Base-by-base conservation (phyloP, 164 flowering plant species). In the Piper longum region DNA sequence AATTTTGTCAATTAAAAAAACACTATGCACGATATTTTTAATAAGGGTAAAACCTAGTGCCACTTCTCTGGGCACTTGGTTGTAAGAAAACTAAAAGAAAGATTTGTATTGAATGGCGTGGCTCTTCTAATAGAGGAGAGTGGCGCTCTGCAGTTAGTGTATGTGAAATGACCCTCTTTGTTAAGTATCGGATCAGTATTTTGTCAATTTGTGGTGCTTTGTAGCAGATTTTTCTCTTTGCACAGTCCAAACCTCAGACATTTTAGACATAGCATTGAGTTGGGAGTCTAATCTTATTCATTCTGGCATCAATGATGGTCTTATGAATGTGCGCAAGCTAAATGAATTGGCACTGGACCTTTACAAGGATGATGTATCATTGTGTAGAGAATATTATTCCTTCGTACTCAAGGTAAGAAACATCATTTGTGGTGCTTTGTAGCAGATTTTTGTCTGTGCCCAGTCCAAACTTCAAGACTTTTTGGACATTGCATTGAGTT, bases 201-300 rank as follows among this genome's bases (percentile, higher is more conserved):
- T 64, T 58, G 41, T 58, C 8, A 12, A 55, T 66, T 19, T 19
- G 59, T 16, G 43, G 17, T 45, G 5, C 73, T 26, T 26, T 26
- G 36, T 0, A 26, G 77, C 88, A 93, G 97, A 72, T 82, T 80
- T 71, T 75, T 90, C 42, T 78, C 84, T 48, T 74, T 77, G 63
- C 97, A 96, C 65, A 95, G 63, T 57, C 95, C 96, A 19, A 91
- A 91, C 65, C 84, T 85, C 60, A 76, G 79, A 39, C 16, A 77
- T 51, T 87, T 79, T 64, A 75, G 71, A 71, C 78, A 65, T 17
- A 86, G 96, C 75, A 90, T 93, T 43, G 93, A 88, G 67, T 71
- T 88, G 81, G 81, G 97, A 90, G 72, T 56, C 67, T 40, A 86
- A 81, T 69, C 91, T 88, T 64, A 87, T 91, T 59, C 74, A 74